phyloP scores from a whole-genome alignment of 2,329 filamentous ascomycete species.

The Alternaria ventricosa region DNA sequence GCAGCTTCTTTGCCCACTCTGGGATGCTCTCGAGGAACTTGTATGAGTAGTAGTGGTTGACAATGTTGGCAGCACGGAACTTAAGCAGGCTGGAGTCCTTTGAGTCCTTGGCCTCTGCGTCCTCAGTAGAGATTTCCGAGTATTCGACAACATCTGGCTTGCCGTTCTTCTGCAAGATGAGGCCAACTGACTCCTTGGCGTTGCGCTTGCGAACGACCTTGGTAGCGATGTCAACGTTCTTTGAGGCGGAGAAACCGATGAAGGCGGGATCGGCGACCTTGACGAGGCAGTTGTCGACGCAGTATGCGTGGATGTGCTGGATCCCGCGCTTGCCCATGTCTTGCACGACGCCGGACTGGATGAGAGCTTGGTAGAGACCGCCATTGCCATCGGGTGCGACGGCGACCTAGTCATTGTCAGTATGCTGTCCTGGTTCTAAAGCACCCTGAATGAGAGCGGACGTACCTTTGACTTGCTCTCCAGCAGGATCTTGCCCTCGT shows the following conservation, averaged over 20 bases:
- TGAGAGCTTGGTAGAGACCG: slow-evolving; percentile 90
- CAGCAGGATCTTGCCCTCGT: slow-evolving; percentile 95
- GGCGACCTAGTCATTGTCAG: slow-evolving; percentile 65
- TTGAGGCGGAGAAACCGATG: slow-evolving; percentile 87
- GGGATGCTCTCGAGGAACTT: slow-evolving; percentile 90
- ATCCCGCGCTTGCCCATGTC: slow-evolving; percentile 91
- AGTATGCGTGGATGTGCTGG: slow-evolving; percentile 96
- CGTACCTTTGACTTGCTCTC: slow-evolving; percentile 82
- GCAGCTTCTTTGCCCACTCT: slow-evolving; percentile 81
- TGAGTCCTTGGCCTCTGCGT: slow-evolving; percentile 86
- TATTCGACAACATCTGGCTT: slow-evolving; percentile 98
- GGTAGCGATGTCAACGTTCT: slow-evolving; percentile 92
- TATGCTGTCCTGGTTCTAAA: background rate
- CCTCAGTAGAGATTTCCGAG: slow-evolving; percentile 89
- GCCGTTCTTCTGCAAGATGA: slow-evolving; percentile 94
- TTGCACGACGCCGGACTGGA: slow-evolving; percentile 77
- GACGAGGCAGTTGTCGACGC: slow-evolving; percentile 98
- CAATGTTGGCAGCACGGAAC: slow-evolving; percentile 98
- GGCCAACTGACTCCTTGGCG: slow-evolving; percentile 91
- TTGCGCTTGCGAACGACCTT: slow-evolving; percentile 99
- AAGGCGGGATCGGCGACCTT: slow-evolving; percentile 97
- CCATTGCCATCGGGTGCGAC: slow-evolving; percentile 98
- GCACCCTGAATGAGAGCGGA: background rate
- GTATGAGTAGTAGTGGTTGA: slow-evolving; percentile 99
- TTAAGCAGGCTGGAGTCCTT: slow-evolving; percentile 83